These are phyloP conservation scores for Skeletonema potamos DNA, from an alignment of 108 stramenopile species.

Conservation along the genomic window DNA sequence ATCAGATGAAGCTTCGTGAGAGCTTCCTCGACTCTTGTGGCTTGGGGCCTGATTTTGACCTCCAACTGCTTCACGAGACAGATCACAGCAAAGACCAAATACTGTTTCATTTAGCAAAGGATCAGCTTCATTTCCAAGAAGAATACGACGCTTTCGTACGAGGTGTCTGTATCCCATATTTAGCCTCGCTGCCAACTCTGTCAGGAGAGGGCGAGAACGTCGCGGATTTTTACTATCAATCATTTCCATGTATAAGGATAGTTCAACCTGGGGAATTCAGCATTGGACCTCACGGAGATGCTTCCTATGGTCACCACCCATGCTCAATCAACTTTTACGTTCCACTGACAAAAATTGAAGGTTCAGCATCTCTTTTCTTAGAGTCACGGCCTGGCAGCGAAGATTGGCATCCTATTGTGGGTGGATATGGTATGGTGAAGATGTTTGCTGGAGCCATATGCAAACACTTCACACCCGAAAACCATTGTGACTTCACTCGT, in stretches of 20 bases:
- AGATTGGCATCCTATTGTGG: slow-evolving; percentile 66
- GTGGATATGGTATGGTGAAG: slow-evolving; percentile 41
- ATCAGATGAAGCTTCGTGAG: slow-evolving; percentile 20
- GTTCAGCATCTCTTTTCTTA: slow-evolving; percentile 53
- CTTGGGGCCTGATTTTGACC: slow-evolving; percentile 37
- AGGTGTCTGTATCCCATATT: slow-evolving; percentile 46
- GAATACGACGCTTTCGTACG: slow-evolving; percentile 58
- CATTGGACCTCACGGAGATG: slow-evolving; percentile 74
- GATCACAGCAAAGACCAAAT: slow-evolving; percentile 34
- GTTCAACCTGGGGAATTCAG: slow-evolving; percentile 65
- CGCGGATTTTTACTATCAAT: slow-evolving; percentile 60
- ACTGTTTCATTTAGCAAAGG: slow-evolving; percentile 29
- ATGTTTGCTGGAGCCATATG: slow-evolving; percentile 66
- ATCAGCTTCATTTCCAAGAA: slow-evolving; percentile 34
- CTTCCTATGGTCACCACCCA: slow-evolving; percentile 67
- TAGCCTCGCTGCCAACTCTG: slow-evolving; percentile 8
- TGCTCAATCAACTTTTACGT: slow-evolving; percentile 68
- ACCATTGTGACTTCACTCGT: slow-evolving; percentile 50
- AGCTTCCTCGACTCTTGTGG: slow-evolving; percentile 28
- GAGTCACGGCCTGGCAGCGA: slow-evolving; percentile 56
- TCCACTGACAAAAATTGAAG: slow-evolving; percentile 52
- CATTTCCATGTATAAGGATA: slow-evolving; percentile 75
- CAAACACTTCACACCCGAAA: slow-evolving; percentile 69
- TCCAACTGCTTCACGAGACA: slow-evolving; percentile 35
- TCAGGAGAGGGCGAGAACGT: not conserved